phyloP scores from a whole-genome alignment of 495 filamentous ascomycete species.

The Annulohypoxylon bovei region DNA sequence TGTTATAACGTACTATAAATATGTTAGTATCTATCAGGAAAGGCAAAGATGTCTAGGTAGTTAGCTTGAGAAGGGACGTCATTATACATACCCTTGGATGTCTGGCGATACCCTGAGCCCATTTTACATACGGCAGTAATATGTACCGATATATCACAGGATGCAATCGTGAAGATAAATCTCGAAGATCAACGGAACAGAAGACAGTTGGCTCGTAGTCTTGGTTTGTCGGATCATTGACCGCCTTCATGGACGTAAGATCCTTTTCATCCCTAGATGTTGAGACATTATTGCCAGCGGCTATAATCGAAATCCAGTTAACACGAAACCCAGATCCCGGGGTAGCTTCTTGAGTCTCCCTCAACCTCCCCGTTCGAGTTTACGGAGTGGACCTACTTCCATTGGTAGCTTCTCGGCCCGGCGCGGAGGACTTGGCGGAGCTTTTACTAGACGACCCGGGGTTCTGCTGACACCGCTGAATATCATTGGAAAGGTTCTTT shows the following conservation, averaged over 20 bases:
- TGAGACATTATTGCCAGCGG: slow-evolving; percentile 9
- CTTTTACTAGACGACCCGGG: slow-evolving; percentile 8
- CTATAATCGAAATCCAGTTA: slow-evolving; percentile 24
- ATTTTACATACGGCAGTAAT: slow-evolving; percentile 64
- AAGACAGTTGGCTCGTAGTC: slow-evolving; percentile 54
- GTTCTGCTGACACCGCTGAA: slow-evolving; percentile 29
- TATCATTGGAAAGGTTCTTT: slow-evolving; percentile 56
- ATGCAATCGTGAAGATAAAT: slow-evolving; percentile 41
- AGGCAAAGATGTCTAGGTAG: background rate
- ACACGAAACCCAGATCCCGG: slow-evolving; percentile 19
- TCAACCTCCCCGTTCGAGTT: slow-evolving; percentile 19
- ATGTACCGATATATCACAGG: slow-evolving; percentile 56
- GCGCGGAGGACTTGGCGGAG: slow-evolving; percentile 15
- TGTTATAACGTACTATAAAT: slow-evolving; percentile 21
- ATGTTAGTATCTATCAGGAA: slow-evolving; percentile 12
- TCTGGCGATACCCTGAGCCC: slow-evolving; percentile 65
- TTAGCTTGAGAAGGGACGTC: background rate
- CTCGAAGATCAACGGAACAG: slow-evolving; percentile 49
- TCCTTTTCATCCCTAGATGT: slow-evolving; percentile 34
- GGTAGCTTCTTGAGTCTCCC: slow-evolving; percentile 16
- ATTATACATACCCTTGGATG: slow-evolving; percentile 46
- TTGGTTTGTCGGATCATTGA: slow-evolving; percentile 61
- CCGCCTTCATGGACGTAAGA: slow-evolving; percentile 56
- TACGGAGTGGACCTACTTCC: slow-evolving; percentile 31
- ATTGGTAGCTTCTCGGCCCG: slow-evolving; percentile 33